Percentiles rank a stretch among this genome's conserved stretches.
phyloP scores from a whole-genome alignment of 73 alveolate genomes.

The Urostyla sp. region DNA sequence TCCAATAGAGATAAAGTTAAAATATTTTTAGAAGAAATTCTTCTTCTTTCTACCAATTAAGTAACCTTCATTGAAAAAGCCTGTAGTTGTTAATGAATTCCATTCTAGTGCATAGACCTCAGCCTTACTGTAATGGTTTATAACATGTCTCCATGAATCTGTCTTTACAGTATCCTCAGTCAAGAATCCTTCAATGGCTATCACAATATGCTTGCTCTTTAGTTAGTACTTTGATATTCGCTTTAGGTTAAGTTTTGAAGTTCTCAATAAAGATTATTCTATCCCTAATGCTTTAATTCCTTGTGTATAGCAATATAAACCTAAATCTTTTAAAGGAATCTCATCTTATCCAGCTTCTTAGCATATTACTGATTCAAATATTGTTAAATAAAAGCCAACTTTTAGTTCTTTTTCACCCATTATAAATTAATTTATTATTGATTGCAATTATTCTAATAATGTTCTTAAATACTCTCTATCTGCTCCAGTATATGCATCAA shows the following conservation, averaged over 20 bases:
- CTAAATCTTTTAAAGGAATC: background rate
- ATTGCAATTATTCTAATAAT: background rate
- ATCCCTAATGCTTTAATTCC: conserved; percentile 8
- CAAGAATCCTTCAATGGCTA: conserved; percentile 27
- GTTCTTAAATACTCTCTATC: conserved; percentile 32
- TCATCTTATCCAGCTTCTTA: background rate
- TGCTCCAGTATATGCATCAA: conserved; percentile 34
- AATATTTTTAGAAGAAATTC: background rate
- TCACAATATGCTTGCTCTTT: conserved; percentile 36
- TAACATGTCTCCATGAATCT: conserved; percentile 20
- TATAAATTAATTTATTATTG: background rate
- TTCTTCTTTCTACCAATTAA: background rate
- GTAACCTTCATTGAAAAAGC: conserved; percentile 49
- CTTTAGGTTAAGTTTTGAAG: conserved; percentile 12
- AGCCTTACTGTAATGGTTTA: conserved; percentile 42
- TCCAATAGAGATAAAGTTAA: background rate
- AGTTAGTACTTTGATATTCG: background rate
- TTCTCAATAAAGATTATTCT: background rate
- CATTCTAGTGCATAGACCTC: conserved; percentile 44
- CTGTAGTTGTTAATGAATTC: conserved; percentile 27
- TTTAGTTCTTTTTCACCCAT: conserved; percentile 13
- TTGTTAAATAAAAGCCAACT: conserved; percentile 43
- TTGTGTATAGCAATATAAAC: background rate
- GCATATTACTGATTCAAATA: conserved; percentile 23
- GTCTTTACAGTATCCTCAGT: conserved; percentile 50